Evolutionary conservation across 2,329 filamentous ascomycete genomes (phyloP).

Genomic region (Fusarium sp.): DNA sequence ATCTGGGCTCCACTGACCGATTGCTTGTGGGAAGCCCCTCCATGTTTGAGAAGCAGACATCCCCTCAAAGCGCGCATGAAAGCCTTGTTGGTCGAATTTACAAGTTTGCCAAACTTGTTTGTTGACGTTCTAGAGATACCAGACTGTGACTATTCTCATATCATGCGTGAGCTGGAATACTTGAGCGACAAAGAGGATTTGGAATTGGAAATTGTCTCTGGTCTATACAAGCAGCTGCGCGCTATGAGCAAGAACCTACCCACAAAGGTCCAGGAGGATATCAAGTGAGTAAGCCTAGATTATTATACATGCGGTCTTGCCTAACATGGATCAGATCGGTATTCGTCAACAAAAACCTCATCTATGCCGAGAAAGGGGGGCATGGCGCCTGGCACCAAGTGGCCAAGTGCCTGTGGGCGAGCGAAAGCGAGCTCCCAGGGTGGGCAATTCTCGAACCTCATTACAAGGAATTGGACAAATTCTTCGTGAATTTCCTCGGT

Average conservation of each 20-base stretch:
- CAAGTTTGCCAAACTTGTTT: background rate
- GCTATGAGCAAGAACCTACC: background rate
- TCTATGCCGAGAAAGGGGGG: background rate
- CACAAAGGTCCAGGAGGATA: background rate
- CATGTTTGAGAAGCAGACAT: background rate
- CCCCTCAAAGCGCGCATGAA: background rate
- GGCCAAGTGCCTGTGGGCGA: slow-evolving; percentile 6
- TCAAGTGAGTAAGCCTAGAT: background rate
- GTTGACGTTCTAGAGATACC: background rate
- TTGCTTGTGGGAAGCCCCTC: background rate
- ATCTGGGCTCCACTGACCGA: background rate
- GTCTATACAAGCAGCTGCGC: background rate
- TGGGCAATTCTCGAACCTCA: background rate
- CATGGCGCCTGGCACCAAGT: background rate
- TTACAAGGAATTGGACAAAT: background rate
- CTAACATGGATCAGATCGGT: background rate
- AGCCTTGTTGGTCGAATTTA: background rate
- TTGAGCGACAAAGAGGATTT: background rate
- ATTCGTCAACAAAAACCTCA: background rate
- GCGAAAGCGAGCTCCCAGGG: background rate
- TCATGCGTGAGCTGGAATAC: background rate
- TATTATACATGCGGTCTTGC: background rate
- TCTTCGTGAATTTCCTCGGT: slow-evolving; percentile 7
- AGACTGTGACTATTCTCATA: background rate
- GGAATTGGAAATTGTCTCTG: background rate